Conservation (phyloP, 805 yeast species). For the Barnettozyma californica region DNA sequence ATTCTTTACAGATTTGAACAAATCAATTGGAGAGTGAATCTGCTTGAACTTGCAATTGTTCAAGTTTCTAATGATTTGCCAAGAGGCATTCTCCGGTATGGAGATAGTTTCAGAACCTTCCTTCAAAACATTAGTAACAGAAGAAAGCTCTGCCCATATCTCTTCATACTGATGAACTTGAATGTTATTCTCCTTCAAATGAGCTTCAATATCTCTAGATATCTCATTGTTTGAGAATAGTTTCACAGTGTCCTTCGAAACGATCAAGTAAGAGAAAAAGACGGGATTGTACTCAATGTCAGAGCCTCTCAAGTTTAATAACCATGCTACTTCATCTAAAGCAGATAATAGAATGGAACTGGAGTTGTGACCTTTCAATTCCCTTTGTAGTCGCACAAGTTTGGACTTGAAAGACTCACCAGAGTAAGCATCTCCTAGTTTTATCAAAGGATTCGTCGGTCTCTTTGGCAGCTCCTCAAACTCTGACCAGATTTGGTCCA, state of each 20-base stretch:
- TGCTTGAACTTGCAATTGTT: conserved; percentile 33
- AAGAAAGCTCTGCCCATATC: conserved; percentile 53
- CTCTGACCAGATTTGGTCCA: conserved; percentile 68
- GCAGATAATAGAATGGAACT: conserved; percentile 58
- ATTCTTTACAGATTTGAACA: conserved; percentile 75
- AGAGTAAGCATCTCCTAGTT: conserved; percentile 47
- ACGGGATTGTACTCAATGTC: conserved; percentile 87
- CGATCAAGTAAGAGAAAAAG: conserved; percentile 60
- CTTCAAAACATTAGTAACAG: conserved; percentile 18
- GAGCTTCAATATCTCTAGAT: conserved; percentile 31
- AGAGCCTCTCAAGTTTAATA: conserved; percentile 74
- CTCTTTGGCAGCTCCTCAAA: conserved; percentile 63
- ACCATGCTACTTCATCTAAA: conserved; percentile 89
- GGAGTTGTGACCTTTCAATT: conserved; percentile 31
- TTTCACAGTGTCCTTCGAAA: conserved; percentile 37
- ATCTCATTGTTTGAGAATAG: conserved; percentile 51
- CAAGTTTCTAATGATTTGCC: conserved; percentile 59
- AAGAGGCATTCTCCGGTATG: conserved; percentile 54
- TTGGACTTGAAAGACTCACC: conserved; percentile 65
- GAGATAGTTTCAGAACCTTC: conserved; percentile 31
- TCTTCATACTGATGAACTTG: conserved; percentile 46
- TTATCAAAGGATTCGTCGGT: conserved; percentile 42
- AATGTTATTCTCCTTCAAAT: conserved; percentile 41
- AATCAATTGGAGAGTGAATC: conserved; percentile 55
- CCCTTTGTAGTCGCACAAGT: conserved; percentile 38